Evolutionary conservation across 768 basidiomycete genomes (phyloP).

Genomic region (Leucocoprinus leucothites): DNA sequence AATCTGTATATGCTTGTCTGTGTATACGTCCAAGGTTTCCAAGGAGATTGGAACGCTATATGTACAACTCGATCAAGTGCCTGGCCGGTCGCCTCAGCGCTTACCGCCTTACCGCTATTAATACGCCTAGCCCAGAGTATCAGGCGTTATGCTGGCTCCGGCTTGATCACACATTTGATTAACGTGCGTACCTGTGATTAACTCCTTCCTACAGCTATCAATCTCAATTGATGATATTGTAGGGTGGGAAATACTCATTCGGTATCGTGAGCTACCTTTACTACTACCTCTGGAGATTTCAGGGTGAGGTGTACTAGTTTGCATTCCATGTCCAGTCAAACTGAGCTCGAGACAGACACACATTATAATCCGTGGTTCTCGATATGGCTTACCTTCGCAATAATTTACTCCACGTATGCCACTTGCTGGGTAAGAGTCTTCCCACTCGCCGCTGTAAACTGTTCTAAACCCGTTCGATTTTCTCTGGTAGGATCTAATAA

Average conservation of each 20-base stretch:
- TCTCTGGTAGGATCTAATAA: slow-evolving; percentile 64
- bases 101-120: slow-evolving; percentile 65
- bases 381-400: slow-evolving; percentile 64
- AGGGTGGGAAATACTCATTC: slow-evolving; percentile 84
- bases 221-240: background rate
- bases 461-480: background rate
- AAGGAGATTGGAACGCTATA: slow-evolving; percentile 35
- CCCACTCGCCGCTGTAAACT: background rate
- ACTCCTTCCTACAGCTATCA: background rate
- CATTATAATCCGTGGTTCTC: slow-evolving; percentile 50
- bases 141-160: slow-evolving; percentile 83
- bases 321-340: background rate
- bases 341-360: slow-evolving; percentile 19
- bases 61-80: slow-evolving; percentile 41
- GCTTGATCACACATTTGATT: slow-evolving; percentile 71
- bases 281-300: slow-evolving; percentile 78
- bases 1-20: slow-evolving; percentile 76
- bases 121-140: slow-evolving; percentile 84
- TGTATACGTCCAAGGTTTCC: slow-evolving; percentile 58
- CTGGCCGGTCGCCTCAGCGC: slow-evolving; percentile 63
- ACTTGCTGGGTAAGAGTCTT: slow-evolving; percentile 65
- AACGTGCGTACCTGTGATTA: slow-evolving; percentile 53
- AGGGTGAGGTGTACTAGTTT: slow-evolving; percentile 37
- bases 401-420: slow-evolving; percentile 66
- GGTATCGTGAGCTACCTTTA: slow-evolving; percentile 64